phyloP scores from a whole-genome alignment of 1,284 basidiomycete species.

The Tylopilus sp. region DNA sequence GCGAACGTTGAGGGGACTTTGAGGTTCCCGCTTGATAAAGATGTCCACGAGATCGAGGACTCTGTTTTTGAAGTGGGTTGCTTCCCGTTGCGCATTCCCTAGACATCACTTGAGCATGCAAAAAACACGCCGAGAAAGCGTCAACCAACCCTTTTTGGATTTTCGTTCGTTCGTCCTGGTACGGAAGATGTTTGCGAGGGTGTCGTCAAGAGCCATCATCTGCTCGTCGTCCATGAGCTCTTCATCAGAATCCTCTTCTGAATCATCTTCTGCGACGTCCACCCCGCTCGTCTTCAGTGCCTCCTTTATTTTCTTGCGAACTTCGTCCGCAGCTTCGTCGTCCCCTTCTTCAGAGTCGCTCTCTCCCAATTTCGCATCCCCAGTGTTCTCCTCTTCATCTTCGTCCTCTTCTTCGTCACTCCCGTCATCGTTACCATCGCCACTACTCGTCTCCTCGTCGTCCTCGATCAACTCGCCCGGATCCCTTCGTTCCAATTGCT shows the following conservation, averaged over 20 bases:
- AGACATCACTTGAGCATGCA: conserved; percentile 23
- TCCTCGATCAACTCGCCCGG: conserved; percentile 56
- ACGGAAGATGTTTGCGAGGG: conserved; percentile 88
- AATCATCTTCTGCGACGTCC: conserved; percentile 50
- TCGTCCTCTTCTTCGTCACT: conserved; percentile 40
- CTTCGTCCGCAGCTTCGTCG: conserved; percentile 60
- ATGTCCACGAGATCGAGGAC: conserved; percentile 90
- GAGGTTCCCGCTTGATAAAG: conserved; percentile 74
- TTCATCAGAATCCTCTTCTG: conserved; percentile 46
- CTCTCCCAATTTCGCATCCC: conserved; percentile 33
- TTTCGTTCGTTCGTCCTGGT: conserved; percentile 63
- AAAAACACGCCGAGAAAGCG: neutral
- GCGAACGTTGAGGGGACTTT: conserved; percentile 64
- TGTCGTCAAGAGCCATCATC: conserved; percentile 95
- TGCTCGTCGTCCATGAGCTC: conserved; percentile 93
- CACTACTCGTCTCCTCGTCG: conserved; percentile 38
- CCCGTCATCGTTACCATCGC: conserved; percentile 29
- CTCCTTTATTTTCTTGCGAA: conserved; percentile 76
- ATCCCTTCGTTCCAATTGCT: conserved; percentile 81
- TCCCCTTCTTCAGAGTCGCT: conserved; percentile 45
- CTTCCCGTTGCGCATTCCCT: conserved; percentile 73
- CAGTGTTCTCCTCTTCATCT: conserved; percentile 41
- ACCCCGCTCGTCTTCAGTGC: conserved; percentile 76
- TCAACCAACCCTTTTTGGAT: conserved; percentile 56
- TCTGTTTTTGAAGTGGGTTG: conserved; percentile 92